Evolutionary conservation across 2,329 filamentous ascomycete genomes (phyloP), one percentile per base, ranked within the genome.

Genomic region (Claviceps humidiphila): DNA sequence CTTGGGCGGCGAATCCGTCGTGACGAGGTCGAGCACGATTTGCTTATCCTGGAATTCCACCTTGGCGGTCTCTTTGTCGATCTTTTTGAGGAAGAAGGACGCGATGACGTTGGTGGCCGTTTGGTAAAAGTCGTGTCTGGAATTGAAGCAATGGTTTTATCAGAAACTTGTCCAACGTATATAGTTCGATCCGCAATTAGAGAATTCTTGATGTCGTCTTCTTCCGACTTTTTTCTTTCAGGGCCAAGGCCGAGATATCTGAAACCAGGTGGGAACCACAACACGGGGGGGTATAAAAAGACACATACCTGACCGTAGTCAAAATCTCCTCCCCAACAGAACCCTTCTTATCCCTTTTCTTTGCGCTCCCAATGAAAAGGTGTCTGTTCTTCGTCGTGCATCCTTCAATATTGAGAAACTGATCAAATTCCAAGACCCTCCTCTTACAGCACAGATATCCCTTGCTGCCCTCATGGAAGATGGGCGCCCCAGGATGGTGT

Each of bases 401-500:
- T 1, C 93, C 93, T 60, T 87, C 82, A 54, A 98, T 91, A 69
- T 87, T 93, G 83, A 98, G 83, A 70, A 98, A 98, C 68, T 97
- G 85, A 66, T 98, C 90, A 68, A 98, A 98, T 65, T 98, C 93
- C 54, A 98, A 72, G 53, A 98, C 93, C 40, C 89, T 80, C 61
- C 89, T 77, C 78, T 97, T 97, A 73, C 93, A 98, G 74, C 93
- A 98, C 54, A 83, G 89, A 77, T 93, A 98, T 1, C 93, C 93
- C 74, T 98, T 98, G 71, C 88, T 95, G 39, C 93, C 93, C 73
- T 98, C 93, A 67, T 98, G 93, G 72, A 98, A 98, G 59, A 98
- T 84, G 24, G 93, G 88, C 22, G 78, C 81, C 4, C 93, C 93
- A 0, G 93, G 90, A 69, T 98, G 93, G 64, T 95, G 84, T 47